Evolutionary conservation across 371 early-diverging fungal species (phyloP).

Genomic region (Zychaea mexicana): DNA sequence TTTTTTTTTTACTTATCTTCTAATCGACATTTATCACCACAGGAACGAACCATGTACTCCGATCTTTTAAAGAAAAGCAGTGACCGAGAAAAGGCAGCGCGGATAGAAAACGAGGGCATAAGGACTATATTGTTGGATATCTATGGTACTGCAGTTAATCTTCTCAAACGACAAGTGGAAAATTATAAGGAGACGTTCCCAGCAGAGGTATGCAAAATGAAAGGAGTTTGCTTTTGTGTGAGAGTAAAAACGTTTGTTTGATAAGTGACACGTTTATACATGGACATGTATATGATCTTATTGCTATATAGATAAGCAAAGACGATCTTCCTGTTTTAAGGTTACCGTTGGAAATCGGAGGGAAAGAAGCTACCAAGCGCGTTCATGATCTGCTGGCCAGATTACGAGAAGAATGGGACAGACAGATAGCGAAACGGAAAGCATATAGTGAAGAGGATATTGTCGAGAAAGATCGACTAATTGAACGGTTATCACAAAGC

Average conservation of each 20-base stretch:
- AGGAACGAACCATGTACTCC: constrained; percentile 29
- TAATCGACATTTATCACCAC: not conserved
- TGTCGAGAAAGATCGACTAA: constrained; percentile 26
- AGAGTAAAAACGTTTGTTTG: not conserved
- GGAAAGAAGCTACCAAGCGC: constrained; percentile 26
- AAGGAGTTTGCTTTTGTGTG: not conserved
- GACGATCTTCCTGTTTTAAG: constrained; percentile 20
- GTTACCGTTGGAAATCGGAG: constrained; percentile 35
- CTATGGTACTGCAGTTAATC: constrained; percentile 20
- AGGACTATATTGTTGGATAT: constrained; percentile 21
- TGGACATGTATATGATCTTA: not conserved
- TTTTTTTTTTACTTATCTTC: not conserved
- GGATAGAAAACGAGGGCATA: constrained; percentile 31
- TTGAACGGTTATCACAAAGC: constrained; percentile 21
- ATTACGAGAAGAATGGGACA: constrained; percentile 41
- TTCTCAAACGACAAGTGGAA: constrained; percentile 17
- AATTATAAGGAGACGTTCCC: constrained; percentile 20
- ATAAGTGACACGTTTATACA: too few species aligned
- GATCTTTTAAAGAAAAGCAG: constrained; percentile 30
- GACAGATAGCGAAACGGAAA: constrained; percentile 26
- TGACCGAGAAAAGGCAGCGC: constrained; percentile 24
- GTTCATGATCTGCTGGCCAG: constrained; percentile 39
- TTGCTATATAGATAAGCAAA: not conserved
- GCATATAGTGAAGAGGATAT: constrained; percentile 37
- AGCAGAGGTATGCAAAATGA: not conserved